Percentiles rank a stretch among this genome's conserved stretches.
phyloP scores from a whole-genome alignment of 2,329 filamentous ascomycete species.

The Penicillium sp. region DNA sequence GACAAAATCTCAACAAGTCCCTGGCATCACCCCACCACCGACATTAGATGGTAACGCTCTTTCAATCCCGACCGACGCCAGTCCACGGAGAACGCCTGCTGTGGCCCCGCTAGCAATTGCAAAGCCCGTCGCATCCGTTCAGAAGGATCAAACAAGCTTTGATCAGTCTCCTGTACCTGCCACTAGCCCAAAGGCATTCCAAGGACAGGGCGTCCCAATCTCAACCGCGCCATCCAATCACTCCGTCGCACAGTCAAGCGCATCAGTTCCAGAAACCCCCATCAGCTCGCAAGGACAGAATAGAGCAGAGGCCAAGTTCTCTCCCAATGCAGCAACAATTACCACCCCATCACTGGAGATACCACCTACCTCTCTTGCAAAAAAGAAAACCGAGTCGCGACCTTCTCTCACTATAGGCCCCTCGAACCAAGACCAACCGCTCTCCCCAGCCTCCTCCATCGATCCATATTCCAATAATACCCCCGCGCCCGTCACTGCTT shows the following conservation, averaged over 20 bases:
- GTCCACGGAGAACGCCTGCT: conserved; percentile 1
- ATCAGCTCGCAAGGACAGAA: conserved; percentile 25
- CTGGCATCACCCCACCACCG: conserved; percentile 27
- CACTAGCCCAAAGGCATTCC: conserved; percentile 11
- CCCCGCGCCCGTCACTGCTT: conserved; percentile 65
- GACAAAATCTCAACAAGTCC: conserved; percentile 38
- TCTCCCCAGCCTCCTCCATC: conserved; percentile 63
- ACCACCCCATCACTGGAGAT: conserved; percentile 17
- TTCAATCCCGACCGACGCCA: conserved; percentile 11
- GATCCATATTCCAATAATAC: conserved; percentile 71
- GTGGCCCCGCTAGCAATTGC: neutral
- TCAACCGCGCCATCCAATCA: conserved; percentile 48
- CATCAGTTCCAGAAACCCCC: conserved; percentile 23
- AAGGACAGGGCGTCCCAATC: conserved; percentile 9
- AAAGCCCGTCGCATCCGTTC: conserved; percentile 8
- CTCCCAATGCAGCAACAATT: conserved; percentile 18
- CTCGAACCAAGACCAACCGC: conserved; percentile 37
- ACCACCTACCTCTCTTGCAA: conserved; percentile 16
- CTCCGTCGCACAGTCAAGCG: conserved; percentile 26
- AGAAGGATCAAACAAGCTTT: conserved; percentile 5
- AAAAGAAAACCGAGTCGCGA: conserved; percentile 30
- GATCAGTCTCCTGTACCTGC: conserved; percentile 9
- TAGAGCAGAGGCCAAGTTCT: conserved; percentile 18
- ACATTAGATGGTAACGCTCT: conserved; percentile 16
- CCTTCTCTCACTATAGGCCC: conserved; percentile 30